Base-by-base conservation (phyloP, 1,284 basidiomycete species). In the Cutaneotrichosporon sp. region DNA sequence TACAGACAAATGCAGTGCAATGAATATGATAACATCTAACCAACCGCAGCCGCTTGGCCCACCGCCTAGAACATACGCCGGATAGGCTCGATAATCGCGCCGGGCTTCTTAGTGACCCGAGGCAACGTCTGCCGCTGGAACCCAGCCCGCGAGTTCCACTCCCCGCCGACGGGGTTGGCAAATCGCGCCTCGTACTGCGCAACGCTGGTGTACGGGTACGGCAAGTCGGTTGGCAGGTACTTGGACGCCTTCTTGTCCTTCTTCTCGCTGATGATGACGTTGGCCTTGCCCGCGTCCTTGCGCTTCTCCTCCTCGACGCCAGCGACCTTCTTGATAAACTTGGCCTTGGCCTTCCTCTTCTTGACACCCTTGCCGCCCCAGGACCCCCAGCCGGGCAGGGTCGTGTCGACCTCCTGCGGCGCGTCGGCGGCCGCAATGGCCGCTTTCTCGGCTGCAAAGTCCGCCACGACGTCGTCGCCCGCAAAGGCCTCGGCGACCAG, bases 401-500 rank as follows among this genome's bases (percentile, higher is more conserved):
- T 89, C 0, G 85, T 90, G 69, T 97, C 92, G 29, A 92, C 81
- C 54, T 87, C 83, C 46, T 80, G 80, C 0, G 92, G 90, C 2
- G 91, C 91, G 65, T 97, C 92, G 14, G 80, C 81, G 39, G 87
- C 85, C 14, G 89, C 82, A 69, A 88, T 85, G 35, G 80, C 80
- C 33, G 80, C 80, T 71, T 97, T 97, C 49, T 86, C 83, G 55
- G 85, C 85, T 47, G 82, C 84, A 68, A 98, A 98, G 49, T 88
- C 85, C 7, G 51, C 49, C 0, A 94, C 84, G 11, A 97, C 94
- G 66, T 97, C 88, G 72, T 98, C 94, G 1, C 90, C 90, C 0
- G 94, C 94, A 77, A 98, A 98, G 0, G 94, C 96, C 55, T 86
- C 83, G 1, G 91, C 87, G 8, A 98, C 92, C 5, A 98, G 79